These are phyloP conservation scores for Brettanomyces naardenensis DNA, from an alignment of 805 yeast species.

Conservation along the genomic window DNA sequence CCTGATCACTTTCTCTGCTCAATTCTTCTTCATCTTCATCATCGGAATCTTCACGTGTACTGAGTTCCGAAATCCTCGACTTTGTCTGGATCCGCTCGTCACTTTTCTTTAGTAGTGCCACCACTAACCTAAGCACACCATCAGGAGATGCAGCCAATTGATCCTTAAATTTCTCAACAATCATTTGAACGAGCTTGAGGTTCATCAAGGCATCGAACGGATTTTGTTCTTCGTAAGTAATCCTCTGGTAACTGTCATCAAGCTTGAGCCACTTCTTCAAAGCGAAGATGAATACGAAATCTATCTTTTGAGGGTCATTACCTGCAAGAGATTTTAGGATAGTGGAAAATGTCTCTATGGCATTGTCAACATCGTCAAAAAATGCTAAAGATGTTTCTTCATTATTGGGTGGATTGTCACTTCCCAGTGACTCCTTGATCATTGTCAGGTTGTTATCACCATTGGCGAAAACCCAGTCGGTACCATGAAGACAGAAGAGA, in stretches of 20 bases:
- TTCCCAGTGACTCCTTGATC: constrained; percentile 16
- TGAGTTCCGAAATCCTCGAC: constrained; percentile 1
- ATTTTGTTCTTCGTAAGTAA: constrained; percentile 27
- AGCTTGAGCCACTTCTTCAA: constrained; percentile 54
- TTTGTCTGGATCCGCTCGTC: neutral
- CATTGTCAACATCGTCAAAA: constrained; percentile 4
- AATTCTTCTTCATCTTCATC: constrained; percentile 29
- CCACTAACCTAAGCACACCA: constrained; percentile 4
- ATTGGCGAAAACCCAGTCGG: constrained; percentile 32
- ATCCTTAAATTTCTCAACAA: constrained; percentile 52
- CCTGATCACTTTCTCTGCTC: constrained; percentile 23
- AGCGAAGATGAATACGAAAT: constrained; percentile 38
- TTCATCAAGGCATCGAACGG: constrained; percentile 53
- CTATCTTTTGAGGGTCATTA: constrained; percentile 40
- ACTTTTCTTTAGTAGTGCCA: neutral
- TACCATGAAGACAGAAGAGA: constrained; percentile 21
- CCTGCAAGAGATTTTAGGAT: constrained; percentile 29
- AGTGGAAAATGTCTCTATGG: constrained; percentile 7
- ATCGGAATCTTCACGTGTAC: constrained; percentile 28
- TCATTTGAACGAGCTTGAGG: constrained; percentile 54
- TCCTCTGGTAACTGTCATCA: constrained; percentile 6
- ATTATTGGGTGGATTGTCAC: constrained; percentile 1
- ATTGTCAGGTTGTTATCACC: constrained; percentile 31
- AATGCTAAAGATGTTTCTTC: constrained; percentile 7
- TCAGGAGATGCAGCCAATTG: constrained; percentile 39